phyloP scores from a whole-genome alignment of 805 yeast species.

The Candida sonorensis region DNA sequence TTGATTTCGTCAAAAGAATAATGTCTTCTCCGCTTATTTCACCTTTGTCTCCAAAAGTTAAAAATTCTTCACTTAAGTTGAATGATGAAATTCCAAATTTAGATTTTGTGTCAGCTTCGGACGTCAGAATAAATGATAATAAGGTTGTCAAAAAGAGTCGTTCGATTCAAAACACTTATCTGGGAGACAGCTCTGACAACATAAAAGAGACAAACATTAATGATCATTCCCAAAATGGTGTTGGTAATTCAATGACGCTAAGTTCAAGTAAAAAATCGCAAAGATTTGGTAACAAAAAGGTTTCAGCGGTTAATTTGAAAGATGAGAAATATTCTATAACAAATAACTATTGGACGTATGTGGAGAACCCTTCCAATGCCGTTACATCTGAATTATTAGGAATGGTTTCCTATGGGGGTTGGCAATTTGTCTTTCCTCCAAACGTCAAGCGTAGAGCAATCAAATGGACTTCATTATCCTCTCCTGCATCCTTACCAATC shows the following conservation, averaged over 20 bases:
- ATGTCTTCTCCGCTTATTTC: constrained; percentile 24
- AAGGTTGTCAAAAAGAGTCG: too few species aligned
- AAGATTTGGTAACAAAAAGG: constrained; percentile 5
- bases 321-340: constrained; percentile 11
- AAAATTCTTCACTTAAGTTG: constrained; percentile 5
- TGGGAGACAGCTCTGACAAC: too few species aligned
- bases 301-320: constrained; percentile 1
- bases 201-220: too few species aligned
- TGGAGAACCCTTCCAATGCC: constrained; percentile 73
- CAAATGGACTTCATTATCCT: constrained; percentile 88
- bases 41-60: constrained; percentile 14
- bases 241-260: neutral
- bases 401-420: constrained; percentile 66
- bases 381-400: constrained; percentile 46
- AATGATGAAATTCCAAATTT: constrained; percentile 15
- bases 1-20: constrained; percentile 26
- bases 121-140: neutral
- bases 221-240: too few species aligned
- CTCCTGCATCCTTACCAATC: constrained; percentile 90
- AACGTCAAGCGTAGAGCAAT: constrained; percentile 58
- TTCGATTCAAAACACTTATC: too few species aligned
- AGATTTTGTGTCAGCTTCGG: constrained; percentile 6
- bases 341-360: constrained; percentile 50
- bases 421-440: constrained; percentile 87
- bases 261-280: neutral